Evolutionary conservation across 768 basidiomycete genomes (phyloP).

Genomic region (Leccinellum luteum): DNA sequence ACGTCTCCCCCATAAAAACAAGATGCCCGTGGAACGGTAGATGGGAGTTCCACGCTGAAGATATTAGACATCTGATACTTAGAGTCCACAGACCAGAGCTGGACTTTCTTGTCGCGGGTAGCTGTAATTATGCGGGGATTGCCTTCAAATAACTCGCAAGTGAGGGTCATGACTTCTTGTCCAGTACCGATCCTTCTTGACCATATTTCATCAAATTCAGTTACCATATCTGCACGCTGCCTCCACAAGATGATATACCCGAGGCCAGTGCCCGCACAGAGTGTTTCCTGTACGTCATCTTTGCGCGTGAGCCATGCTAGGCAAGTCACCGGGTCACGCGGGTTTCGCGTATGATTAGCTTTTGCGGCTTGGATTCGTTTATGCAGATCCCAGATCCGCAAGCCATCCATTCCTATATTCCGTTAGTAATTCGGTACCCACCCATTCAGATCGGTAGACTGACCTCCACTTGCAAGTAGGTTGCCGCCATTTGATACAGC

Average conservation of each 20-base stretch:
- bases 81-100: background rate
- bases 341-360: background rate
- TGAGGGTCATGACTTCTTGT: background rate
- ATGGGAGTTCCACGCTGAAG: background rate
- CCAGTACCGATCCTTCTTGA: background rate
- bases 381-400: background rate
- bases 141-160: background rate
- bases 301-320: background rate
- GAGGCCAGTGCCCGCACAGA: background rate
- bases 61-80: background rate
- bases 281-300: background rate
- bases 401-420: background rate
- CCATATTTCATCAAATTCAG: background rate
- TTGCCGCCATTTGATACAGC: slow-evolving; percentile 2
- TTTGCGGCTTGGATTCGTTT: background rate
- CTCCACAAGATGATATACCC: background rate
- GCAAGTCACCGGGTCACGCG: background rate
- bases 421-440: background rate
- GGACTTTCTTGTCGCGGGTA: background rate
- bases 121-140: background rate
- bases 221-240: background rate
- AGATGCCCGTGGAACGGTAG: background rate
- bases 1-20: background rate
- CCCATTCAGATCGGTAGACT: background rate
- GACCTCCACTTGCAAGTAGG: slow-evolving; percentile 4